Conservation (phyloP, 208 protist species). For the Crithidia sp. region DNA sequence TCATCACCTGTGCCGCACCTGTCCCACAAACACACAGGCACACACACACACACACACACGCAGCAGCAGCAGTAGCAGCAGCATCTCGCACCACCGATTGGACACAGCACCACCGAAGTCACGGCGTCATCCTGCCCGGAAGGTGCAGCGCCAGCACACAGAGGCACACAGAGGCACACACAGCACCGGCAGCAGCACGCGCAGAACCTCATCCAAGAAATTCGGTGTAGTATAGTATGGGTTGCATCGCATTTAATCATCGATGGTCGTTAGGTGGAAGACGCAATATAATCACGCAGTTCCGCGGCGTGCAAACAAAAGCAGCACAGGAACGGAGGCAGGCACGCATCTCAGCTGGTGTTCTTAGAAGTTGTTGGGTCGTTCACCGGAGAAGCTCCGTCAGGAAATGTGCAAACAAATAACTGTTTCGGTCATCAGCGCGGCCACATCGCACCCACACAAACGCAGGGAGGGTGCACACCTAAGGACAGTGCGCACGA, state of each 20-base stretch:
- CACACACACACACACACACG: background rate
- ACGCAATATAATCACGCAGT: slow-evolving; percentile 22
- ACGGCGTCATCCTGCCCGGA: slow-evolving; percentile 21
- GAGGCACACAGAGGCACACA: too few species aligned
- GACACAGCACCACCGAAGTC: slow-evolving; percentile 21
- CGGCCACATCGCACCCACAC: background rate
- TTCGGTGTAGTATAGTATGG: slow-evolving; percentile 38
- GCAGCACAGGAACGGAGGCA: background rate
- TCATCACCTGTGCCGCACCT: slow-evolving; percentile 26
- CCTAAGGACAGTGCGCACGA: too few species aligned
- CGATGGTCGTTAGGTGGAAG: slow-evolving; percentile 22
- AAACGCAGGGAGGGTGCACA: background rate
- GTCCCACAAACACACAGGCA: background rate
- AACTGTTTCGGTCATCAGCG: slow-evolving; percentile 27
- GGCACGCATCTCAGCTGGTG: slow-evolving; percentile 17
- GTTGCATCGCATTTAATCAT: slow-evolving; percentile 28
- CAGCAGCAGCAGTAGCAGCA: slow-evolving; percentile 7
- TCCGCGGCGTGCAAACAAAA: slow-evolving; percentile 1
- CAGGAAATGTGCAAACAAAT: slow-evolving; percentile 33
- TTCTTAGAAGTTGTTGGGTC: slow-evolving; percentile 17
- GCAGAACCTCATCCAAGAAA: slow-evolving; percentile 25
- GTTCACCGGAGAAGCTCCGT: slow-evolving; percentile 11
- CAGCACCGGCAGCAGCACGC: background rate
- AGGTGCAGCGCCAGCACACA: slow-evolving; percentile 1
- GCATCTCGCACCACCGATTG: slow-evolving; percentile 33